These are phyloP conservation scores for Talaromyces sp. DNA, from an alignment of 2,329 filamentous ascomycete species.

Conservation along the genomic window DNA sequence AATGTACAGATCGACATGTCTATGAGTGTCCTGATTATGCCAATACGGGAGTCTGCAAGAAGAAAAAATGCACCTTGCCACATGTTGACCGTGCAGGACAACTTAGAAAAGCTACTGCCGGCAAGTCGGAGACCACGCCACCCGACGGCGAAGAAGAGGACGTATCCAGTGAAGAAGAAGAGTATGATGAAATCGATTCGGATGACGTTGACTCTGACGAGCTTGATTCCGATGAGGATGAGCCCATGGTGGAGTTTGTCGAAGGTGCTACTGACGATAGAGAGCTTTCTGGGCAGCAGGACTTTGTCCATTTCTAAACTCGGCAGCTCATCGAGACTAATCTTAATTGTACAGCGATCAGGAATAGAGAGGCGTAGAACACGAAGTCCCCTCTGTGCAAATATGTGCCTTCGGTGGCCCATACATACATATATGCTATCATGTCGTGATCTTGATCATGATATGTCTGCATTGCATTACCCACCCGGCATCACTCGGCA, in stretches of 20 bases:
- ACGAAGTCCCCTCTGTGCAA: not conserved
- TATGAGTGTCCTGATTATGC: slow-evolving; percentile 94
- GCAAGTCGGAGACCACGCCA: slow-evolving; percentile 33
- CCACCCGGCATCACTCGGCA: not conserved
- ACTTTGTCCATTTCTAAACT: slow-evolving; percentile 49
- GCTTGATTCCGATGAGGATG: slow-evolving; percentile 39
- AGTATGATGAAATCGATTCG: slow-evolving; percentile 62
- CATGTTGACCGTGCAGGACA: slow-evolving; percentile 87
- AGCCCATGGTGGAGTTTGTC: slow-evolving; percentile 31
- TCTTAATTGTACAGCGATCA: not conserved
- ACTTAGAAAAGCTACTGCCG: slow-evolving; percentile 57
- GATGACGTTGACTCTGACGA: slow-evolving; percentile 64
- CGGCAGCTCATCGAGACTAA: not conserved
- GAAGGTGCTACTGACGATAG: slow-evolving; percentile 38
- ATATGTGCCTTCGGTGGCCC: not conserved
- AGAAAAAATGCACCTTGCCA: slow-evolving; percentile 74
- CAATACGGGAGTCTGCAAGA: slow-evolving; percentile 80
- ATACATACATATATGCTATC: not conserved
- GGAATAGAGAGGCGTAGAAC: slow-evolving; percentile 6
- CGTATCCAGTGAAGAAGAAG: slow-evolving; percentile 73
- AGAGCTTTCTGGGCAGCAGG: slow-evolving; percentile 52
- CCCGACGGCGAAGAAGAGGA: slow-evolving; percentile 58
- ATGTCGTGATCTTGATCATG: not conserved
- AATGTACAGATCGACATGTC: slow-evolving; percentile 78
- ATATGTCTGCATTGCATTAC: not conserved